Base-by-base conservation (phyloP, 257 asterid genomes). In the Orobanche coerulescens region DNA sequence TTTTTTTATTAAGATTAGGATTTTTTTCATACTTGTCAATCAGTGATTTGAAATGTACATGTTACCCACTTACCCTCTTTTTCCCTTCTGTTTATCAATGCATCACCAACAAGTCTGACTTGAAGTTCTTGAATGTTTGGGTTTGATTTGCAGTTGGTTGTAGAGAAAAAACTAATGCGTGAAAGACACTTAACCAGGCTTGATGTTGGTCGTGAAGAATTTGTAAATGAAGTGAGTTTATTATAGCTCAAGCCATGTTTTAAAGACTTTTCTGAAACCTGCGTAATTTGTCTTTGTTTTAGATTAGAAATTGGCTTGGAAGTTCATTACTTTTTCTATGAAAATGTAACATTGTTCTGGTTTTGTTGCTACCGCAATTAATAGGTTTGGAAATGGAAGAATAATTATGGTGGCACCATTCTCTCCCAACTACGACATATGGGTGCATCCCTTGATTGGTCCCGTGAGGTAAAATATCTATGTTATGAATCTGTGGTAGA, bases 321-420 rank as follows among this genome's bases (percentile, higher is more conserved):
- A 31, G 37, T 31, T 23, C 16, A 48, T 8, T 20, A 19, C 6
- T n/a, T 24, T 18, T 15, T 46, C 6, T 46, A 15, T 15, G 11
- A 16, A 46, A n/a, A n/a, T n/a, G n/a, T n/a, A n/a, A n/a, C n/a
- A n/a, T n/a, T n/a, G n/a, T n/a, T n/a, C n/a, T n/a, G n/a, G n/a
- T n/a, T n/a, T n/a, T n/a, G n/a, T n/a, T n/a, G n/a, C n/a, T n/a
- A n/a, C n/a, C n/a, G n/a, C 18, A 22, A 46, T 11, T 42, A 34
- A 46, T 61, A 82, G 94, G 91, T 80, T 25, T 85, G 91, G 94
- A 75, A 82, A 53, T 82, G 94, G 91, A 85, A 85, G 74, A 39
- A 75, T 53, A 77, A 80, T 65, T 69, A 80, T 30, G 94, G 91
- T 26, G 86, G 94, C 30, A 85, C 84, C 14, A 82, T 82, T 44